These are phyloP conservation scores for Gymnopus androsaceus DNA, from an alignment of 1,284 basidiomycete genomes.

Conservation along the genomic window DNA sequence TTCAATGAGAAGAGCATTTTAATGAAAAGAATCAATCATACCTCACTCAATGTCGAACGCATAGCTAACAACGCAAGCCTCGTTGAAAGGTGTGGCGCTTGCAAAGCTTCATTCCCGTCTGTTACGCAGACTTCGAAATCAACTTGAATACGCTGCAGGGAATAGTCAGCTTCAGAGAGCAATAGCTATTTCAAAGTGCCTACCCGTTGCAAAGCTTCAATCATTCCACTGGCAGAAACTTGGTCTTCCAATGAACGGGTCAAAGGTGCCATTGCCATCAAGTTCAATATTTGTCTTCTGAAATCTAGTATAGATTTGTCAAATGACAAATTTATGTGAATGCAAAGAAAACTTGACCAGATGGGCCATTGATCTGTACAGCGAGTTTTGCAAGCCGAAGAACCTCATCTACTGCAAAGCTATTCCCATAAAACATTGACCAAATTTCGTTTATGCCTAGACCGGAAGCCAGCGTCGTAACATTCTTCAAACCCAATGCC, in stretches of 20 bases:
- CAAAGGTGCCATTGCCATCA: constrained; percentile 43
- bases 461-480: constrained; percentile 54
- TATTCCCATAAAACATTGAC: constrained; percentile 41
- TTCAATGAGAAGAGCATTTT: not conserved
- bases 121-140: not conserved
- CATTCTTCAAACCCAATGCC: constrained; percentile 36
- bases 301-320: constrained; percentile 30
- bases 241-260: constrained; percentile 22
- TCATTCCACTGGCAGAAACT: constrained; percentile 11
- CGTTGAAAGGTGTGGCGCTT: not conserved
- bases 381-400: constrained; percentile 11
- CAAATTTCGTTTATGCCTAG: constrained; percentile 59
- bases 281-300: constrained; percentile 39
- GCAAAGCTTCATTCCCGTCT: not conserved
- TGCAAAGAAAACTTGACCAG: not conserved
- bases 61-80: constrained; percentile 1
- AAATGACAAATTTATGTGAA: constrained; percentile 10
- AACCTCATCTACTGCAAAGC: not conserved
- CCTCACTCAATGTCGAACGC: not conserved
- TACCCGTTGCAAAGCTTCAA: constrained; percentile 16
- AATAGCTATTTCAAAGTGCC: not conserved
- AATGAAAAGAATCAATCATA: not conserved
- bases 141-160: not conserved
- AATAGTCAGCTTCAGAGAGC: not conserved
- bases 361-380: not conserved